A percentile compares a stretch with the other conserved stretches of the same genome.
Evolutionary conservation across 148 eudicot species (phyloP).

Genomic region (Chenopodium suecicum): DNA sequence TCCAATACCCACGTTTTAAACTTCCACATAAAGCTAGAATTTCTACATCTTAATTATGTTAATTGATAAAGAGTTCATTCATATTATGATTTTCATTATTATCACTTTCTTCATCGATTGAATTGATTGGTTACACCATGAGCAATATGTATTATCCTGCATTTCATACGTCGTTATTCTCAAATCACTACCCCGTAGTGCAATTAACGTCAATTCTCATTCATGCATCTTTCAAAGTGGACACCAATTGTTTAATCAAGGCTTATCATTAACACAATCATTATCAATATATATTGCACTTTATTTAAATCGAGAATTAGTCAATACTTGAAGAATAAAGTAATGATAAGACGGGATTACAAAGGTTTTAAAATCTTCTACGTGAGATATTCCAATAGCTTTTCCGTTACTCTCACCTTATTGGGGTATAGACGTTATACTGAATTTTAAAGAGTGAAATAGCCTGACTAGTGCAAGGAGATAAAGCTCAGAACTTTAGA

Average conservation of each 20-base stretch:
- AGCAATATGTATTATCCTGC: not conserved
- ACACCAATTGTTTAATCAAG: not conserved
- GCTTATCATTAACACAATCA: not conserved
- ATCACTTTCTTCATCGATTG: not conserved
- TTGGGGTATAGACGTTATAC: no score
- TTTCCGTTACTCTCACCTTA: not conserved
- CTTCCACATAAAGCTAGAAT: no score
- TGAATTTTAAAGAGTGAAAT: no score
- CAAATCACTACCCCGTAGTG: not conserved
- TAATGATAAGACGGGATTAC: not conserved
- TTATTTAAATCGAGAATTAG: not conserved
- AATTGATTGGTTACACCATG: not conserved
- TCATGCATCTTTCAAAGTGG: not conserved
- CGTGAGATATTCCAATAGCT: not conserved
- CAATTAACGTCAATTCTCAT: not conserved
- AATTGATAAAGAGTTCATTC: not conserved
- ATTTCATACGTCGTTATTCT: no score
- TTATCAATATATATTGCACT: not conserved
- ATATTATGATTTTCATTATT: not conserved
- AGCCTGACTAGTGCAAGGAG: no score
- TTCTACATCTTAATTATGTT: not conserved
- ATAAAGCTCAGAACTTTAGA: no score
- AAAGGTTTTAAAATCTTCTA: no score
- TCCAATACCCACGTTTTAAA: no score
- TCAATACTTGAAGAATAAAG: not conserved